Evolutionary conservation across 257 asterid species (phyloP), one percentile per base, ranked within the genome.

Genomic region (Hygrophila difformis): DNA sequence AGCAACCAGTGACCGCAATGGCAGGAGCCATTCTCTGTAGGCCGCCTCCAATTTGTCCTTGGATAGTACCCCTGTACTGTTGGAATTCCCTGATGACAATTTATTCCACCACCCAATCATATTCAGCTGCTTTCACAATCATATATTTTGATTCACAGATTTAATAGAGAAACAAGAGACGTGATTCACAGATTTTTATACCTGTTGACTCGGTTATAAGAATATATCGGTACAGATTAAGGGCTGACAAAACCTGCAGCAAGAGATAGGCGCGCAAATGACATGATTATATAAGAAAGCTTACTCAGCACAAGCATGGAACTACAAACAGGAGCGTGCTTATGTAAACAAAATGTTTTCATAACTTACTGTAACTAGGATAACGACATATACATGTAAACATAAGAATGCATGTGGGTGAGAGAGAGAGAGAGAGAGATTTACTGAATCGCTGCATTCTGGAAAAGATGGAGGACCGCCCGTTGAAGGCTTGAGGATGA

Each of bases 391-490:
- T 15, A 48, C 23, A 18, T 17, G 29, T 1, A 11, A 41, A 47
- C 12, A 47, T 9, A 18, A 57, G 29, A 37, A 5, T 33, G 37
- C 37, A 31, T 31, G 9, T 31, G 34, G 45, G 39, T 39, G 52
- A 9, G 36, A 40, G 43, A 39, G 53, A 15, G 53, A 55, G 67
- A 35, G 63, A 62, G 61, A 62, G 69, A 51, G 39, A 47, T 45
- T 61, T 64, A 89, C 98, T 19, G 96, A 94, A 72, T 89, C 94
- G 55, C 84, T 70, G 75, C 60, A 61, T 61, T 85, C 96, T 2
- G 94, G 94, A 53, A 89, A 92, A 10, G 70, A 55, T 39, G 96
- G 96, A 57, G 94, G 98, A 56, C 96, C 93, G 41, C 96, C 96
- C 48, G 49, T 49, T 18, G 91, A 87, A 59, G 98, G 96, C 59